phyloP scores from a whole-genome alignment of 2,329 filamentous ascomycete species.

The Scytalidium sp. region DNA sequence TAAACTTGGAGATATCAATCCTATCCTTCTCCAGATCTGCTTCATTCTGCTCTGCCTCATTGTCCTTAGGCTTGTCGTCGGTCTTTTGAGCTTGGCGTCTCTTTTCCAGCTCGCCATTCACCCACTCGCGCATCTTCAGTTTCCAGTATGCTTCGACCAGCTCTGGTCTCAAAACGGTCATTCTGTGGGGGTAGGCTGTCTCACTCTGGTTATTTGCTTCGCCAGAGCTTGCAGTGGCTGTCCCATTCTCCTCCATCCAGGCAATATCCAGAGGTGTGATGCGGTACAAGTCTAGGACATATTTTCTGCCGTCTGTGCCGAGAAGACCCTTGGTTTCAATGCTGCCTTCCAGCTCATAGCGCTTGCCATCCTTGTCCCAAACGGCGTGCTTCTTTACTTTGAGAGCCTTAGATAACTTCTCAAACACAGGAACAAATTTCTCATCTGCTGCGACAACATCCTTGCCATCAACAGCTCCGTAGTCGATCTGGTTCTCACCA shows the following conservation, averaged over 20 bases:
- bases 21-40: slow-evolving; percentile 47
- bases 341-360: slow-evolving; percentile 88
- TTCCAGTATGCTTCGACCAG: slow-evolving; percentile 84
- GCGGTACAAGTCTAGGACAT: slow-evolving; percentile 94
- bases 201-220: slow-evolving; percentile 26
- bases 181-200: slow-evolving; percentile 77
- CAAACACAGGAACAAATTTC: slow-evolving; percentile 78
- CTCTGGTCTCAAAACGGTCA: slow-evolving; percentile 91
- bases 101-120: slow-evolving; percentile 72
- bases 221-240: slow-evolving; percentile 32
- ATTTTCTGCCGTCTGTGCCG: slow-evolving; percentile 93
- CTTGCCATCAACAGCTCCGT: slow-evolving; percentile 95
- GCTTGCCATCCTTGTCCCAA: slow-evolving; percentile 93
- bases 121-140: slow-evolving; percentile 83
- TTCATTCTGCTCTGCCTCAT: slow-evolving; percentile 27
- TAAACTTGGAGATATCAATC: slow-evolving; percentile 84
- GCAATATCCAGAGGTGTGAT: slow-evolving; percentile 87
- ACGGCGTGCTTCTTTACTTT: slow-evolving; percentile 93
- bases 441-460: slow-evolving; percentile 91
- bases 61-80: slow-evolving; percentile 30
- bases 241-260: slow-evolving; percentile 80
- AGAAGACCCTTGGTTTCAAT: slow-evolving; percentile 98
- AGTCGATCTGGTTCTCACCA: slow-evolving; percentile 98
- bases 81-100: slow-evolving; percentile 44
- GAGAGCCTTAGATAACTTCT: slow-evolving; percentile 85